Conservation (phyloP, 768 basidiomycete genomes). For the Boletus rubropictus region DNA sequence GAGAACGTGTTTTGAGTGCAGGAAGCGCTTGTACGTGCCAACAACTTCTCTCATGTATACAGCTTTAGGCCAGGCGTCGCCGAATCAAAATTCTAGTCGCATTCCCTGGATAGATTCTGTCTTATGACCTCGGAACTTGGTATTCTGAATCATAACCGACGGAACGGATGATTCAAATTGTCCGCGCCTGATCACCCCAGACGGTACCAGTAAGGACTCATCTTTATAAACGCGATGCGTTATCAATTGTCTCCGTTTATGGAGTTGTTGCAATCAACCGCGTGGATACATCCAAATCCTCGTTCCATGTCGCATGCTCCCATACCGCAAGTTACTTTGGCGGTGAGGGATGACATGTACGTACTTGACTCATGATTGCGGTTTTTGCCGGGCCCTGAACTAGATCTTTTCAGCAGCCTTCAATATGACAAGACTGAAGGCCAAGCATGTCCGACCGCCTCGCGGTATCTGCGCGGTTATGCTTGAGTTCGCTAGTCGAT, state of each 20-base stretch:
- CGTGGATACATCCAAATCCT: neutral
- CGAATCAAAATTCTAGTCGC: neutral
- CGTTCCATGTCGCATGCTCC: neutral
- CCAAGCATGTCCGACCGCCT: no score
- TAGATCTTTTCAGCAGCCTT: no score
- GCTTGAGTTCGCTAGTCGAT: no score
- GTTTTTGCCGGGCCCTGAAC: slow-evolving; percentile 1
- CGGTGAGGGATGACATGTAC: no score
- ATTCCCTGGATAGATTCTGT: neutral
- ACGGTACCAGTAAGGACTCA: neutral
- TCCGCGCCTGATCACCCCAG: neutral
- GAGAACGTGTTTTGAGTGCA: slow-evolving; percentile 2
- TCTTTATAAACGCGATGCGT: neutral
- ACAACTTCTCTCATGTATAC: neutral
- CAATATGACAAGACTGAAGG: no score
- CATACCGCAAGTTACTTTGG: no score
- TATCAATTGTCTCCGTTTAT: neutral
- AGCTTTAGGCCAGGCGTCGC: neutral
- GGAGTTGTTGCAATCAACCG: neutral
- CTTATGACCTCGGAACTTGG: neutral
- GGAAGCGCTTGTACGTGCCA: neutral
- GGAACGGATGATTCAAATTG: neutral
- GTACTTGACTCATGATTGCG: neutral
- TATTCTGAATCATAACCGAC: neutral
- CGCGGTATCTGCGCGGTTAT: no score